These are phyloP conservation scores for Metarhizium guizhouense DNA, from an alignment of 2,329 filamentous ascomycete species.

Conservation along the genomic window DNA sequence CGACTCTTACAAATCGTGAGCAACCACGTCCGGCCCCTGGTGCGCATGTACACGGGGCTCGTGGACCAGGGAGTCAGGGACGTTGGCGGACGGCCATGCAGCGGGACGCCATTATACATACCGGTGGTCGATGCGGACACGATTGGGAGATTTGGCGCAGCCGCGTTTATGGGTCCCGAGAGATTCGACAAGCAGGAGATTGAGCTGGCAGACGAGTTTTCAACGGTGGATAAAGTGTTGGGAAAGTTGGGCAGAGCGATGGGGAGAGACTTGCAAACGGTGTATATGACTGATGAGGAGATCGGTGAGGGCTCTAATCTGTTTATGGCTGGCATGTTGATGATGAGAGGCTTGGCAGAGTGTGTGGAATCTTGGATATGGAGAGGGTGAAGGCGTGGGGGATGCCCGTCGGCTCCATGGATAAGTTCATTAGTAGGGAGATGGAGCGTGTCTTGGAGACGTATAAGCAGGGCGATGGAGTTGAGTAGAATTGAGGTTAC, in stretches of 20 bases:
- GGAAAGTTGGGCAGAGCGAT: conserved; percentile 23
- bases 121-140: no score
- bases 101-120: no score
- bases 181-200: conserved; percentile 26
- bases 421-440: conserved; percentile 33
- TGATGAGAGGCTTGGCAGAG: conserved; percentile 20
- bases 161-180: no score
- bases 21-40: conserved; percentile 36
- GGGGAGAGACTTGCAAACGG: conserved; percentile 25
- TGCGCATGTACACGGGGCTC: conserved; percentile 26
- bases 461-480: conserved; percentile 8
- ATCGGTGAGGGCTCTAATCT: conserved; percentile 24
- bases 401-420: conserved; percentile 31
- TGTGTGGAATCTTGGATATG: conserved; percentile 23
- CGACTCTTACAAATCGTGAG: conserved; percentile 23
- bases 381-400: conserved; percentile 26
- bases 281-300: conserved; percentile 32
- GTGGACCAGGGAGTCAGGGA: no score
- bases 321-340: conserved; percentile 28
- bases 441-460: conserved; percentile 21
- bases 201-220: conserved; percentile 10
- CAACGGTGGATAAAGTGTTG: conserved; percentile 23
- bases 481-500: background rate
- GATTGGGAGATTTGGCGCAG: no score
- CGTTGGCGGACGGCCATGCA: no score